Evolutionary conservation across 768 basidiomycete species (phyloP), one percentile per base, ranked within the genome.

Genomic region (Tephrocybe sp.): DNA sequence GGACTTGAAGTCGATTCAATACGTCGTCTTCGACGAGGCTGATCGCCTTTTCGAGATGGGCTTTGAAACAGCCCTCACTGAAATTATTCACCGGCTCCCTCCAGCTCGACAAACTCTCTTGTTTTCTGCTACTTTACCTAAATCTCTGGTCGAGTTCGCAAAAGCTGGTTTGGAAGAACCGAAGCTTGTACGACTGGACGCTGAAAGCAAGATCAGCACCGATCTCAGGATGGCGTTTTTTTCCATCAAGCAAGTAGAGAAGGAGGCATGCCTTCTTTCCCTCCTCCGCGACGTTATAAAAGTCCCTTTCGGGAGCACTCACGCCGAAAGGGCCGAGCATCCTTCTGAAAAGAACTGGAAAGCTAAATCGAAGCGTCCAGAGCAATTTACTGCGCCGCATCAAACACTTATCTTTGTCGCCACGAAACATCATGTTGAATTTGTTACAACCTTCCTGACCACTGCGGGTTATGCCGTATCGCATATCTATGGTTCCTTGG

Each of bases 21-120:
- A 90, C 52, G 83, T 94, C 53, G 90, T 98, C 19, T 98, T 98
- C 60, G 97, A 99, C 63, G 97, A 99, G 69, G 97, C 97, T 0
- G 97, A 99, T 67, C 87, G 97, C 27, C 82, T 99, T 9, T 99
- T 99, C 67, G 97, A 99, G 64, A 91, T 98, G 85, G 97, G 97
- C 24, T 99, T 99, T 67, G 89, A 92, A 59, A 83, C 86, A 2
- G 89, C 95, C 42, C 78, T 99, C 28, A 87, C 85, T 45, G 96
- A 98, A 69, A 95, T 98, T 57, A 74, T 99, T 12, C 80, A 87
- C 58, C 91, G 94, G 26, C 83, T 99, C 44, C 94, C 95, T 11
- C 51, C 84, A 0, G 80, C 83, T 12, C 85, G 97, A 26, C 97
- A 98, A 69, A 96, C 93, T 2, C 79, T 98, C 32, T 80, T 99